These are phyloP conservation scores for Tephrocybe rancida DNA, from an alignment of 768 basidiomycete species.

Conservation along the genomic window DNA sequence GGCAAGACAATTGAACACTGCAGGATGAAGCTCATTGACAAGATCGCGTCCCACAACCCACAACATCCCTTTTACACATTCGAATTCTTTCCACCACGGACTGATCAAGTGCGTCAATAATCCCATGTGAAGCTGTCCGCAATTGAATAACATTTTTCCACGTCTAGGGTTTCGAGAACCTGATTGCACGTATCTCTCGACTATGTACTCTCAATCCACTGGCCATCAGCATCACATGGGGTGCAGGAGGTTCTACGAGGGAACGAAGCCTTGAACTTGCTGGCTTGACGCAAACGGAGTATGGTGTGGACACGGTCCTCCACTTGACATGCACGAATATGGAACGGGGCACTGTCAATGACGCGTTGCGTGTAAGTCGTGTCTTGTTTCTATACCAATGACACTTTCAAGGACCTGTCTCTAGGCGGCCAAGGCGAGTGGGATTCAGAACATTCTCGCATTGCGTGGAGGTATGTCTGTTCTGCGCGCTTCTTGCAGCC, in stretches of 20 bases:
- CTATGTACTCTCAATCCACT: conserved; percentile 77
- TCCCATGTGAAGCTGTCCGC: too few relatives aligned
- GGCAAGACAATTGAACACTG: background rate
- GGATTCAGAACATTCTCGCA: conserved; percentile 89
- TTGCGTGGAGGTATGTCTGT: conserved; percentile 79
- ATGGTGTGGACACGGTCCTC: conserved; percentile 84
- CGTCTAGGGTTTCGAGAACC: conserved; percentile 84
- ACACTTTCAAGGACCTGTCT: conserved; percentile 3
- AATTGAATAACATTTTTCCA: conserved; percentile 4
- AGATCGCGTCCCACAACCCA: conserved; percentile 50
- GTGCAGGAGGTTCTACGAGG: conserved; percentile 91
- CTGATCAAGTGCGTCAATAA: conserved; percentile 65
- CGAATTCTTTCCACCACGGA: conserved; percentile 97
- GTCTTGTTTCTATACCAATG: conserved; percentile 4
- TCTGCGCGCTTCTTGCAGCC: background rate
- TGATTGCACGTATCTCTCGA: conserved; percentile 84
- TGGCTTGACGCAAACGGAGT: conserved; percentile 67
- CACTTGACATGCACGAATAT: conserved; percentile 99
- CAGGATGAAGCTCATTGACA: conserved; percentile 74
- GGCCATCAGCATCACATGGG: conserved; percentile 95
- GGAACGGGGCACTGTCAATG: conserved; percentile 85
- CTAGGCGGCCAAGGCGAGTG: conserved; percentile 77
- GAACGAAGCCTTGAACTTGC: conserved; percentile 89
- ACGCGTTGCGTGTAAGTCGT: conserved; percentile 70
- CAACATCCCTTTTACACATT: conserved; percentile 84